Evolutionary conservation across 805 yeast genomes (phyloP).

Genomic region (Wickerhamomyces chambardii): DNA sequence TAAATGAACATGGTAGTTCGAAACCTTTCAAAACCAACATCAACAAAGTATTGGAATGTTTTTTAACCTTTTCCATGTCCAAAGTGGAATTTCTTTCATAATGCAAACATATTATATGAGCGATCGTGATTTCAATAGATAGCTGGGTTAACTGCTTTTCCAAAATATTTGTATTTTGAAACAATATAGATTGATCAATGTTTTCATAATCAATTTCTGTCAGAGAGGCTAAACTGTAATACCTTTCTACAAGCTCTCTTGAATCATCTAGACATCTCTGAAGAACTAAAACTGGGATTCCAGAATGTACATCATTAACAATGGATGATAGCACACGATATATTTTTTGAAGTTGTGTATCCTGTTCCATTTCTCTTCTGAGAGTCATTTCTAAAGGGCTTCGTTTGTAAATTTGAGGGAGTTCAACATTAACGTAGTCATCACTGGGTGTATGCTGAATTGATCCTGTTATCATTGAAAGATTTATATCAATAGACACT

Average conservation of each 20-base stretch:
- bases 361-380: slow-evolving; percentile 4
- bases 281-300: slow-evolving; percentile 4
- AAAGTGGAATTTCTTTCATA: slow-evolving; percentile 8
- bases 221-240: not conserved
- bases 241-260: slow-evolving; percentile 4
- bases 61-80: slow-evolving; percentile 4
- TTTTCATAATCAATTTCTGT: slow-evolving; percentile 4
- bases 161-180: slow-evolving; percentile 6
- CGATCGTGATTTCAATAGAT: slow-evolving; percentile 6
- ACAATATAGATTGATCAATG: slow-evolving; percentile 1
- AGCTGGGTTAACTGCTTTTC: slow-evolving; percentile 4
- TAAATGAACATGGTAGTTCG: slow-evolving; percentile 6
- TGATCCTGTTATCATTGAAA: slow-evolving; percentile 6
- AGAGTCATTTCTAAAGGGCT: slow-evolving; percentile 7
- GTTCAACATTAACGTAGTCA: slow-evolving; percentile 4
- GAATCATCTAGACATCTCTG: slow-evolving; percentile 2
- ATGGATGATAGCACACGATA: slow-evolving; percentile 3
- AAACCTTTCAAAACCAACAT: not conserved
- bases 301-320: slow-evolving; percentile 6
- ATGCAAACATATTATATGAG: slow-evolving; percentile 4
- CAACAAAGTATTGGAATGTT: slow-evolving; percentile 1
- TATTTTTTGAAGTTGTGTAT: slow-evolving; percentile 1
- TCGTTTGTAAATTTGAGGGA: slow-evolving; percentile 5
- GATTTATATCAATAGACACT: slow-evolving; percentile 6
- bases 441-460: slow-evolving; percentile 5